Percentiles rank a stretch among this genome's conserved stretches.
Evolutionary conservation across 164 flowering plant genomes (phyloP).

Genomic region (Piper betle): DNA sequence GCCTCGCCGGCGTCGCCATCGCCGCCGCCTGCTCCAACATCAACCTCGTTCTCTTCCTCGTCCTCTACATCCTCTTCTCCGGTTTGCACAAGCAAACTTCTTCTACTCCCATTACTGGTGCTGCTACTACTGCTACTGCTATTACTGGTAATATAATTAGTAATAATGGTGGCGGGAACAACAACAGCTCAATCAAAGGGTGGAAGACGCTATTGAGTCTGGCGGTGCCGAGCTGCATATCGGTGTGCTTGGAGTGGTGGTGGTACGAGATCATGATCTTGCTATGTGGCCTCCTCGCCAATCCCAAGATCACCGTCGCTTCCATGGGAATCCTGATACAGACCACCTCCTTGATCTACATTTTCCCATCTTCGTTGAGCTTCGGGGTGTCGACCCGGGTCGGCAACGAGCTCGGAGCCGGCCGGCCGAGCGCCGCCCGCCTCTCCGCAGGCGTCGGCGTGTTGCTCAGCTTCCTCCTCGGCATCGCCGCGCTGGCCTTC

Average conservation of each 20-base stretch:
- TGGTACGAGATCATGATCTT: conserved; percentile 85
- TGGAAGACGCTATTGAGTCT: conserved; percentile 40
- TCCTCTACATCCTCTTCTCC: conserved; percentile 29
- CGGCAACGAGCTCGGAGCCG: conserved; percentile 66
- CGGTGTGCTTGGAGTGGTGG: conserved; percentile 88
- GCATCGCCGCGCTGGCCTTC: conserved; percentile 39
- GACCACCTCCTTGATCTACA: conserved; percentile 67
- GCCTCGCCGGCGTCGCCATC: conserved; percentile 55
- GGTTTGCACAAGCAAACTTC: conserved; percentile 39
- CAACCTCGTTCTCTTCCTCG: conserved; percentile 37
- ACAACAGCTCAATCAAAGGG: conserved; percentile 10
- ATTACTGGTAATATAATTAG: no score
- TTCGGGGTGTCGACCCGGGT: conserved; percentile 62
- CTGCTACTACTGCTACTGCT: no score
- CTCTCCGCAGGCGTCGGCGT: conserved; percentile 37
- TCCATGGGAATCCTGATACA: conserved; percentile 79
- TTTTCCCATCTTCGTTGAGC: conserved; percentile 71
- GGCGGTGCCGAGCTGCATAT: conserved; percentile 68
- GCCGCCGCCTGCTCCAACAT: conserved; percentile 44
- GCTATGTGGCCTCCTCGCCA: conserved; percentile 45
- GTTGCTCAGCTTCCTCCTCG: conserved; percentile 29
- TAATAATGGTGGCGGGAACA: no score
- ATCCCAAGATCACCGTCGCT: conserved; percentile 61
- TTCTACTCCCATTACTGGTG: conserved; percentile 5
- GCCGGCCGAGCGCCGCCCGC: conserved; percentile 34